Conservation (phyloP, 331 rosid species). For the Phaseolus coccineus region DNA sequence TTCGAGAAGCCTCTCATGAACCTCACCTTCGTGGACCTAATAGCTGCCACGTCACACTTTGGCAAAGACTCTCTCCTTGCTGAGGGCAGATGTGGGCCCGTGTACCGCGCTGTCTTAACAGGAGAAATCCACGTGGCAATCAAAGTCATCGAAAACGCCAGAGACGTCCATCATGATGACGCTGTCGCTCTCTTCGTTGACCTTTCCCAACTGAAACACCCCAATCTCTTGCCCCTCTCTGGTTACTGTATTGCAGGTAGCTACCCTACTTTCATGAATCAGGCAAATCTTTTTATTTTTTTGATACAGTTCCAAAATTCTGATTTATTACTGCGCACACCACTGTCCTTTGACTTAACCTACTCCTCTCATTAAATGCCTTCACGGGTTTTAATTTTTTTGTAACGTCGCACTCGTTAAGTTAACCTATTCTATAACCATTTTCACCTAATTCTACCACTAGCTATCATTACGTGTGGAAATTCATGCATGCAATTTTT, state of each 20-base stretch:
- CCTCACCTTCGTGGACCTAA: slow-evolving; percentile 79
- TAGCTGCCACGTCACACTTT: slow-evolving; percentile 95
- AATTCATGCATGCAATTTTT: slow-evolving; percentile 32
- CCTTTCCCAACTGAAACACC: slow-evolving; percentile 74
- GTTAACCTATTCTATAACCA: slow-evolving; percentile 1
- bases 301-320: slow-evolving; percentile 35
- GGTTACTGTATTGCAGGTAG: slow-evolving; percentile 98
- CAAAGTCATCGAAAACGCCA: slow-evolving; percentile 82
- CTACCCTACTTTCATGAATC: neutral
- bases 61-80: slow-evolving; percentile 91
- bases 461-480: slow-evolving; percentile 38
- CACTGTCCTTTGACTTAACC: slow-evolving; percentile 23
- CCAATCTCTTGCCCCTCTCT: slow-evolving; percentile 85
- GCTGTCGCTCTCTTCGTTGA: slow-evolving; percentile 69
- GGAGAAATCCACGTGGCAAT: slow-evolving; percentile 97
- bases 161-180: slow-evolving; percentile 61
- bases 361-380: slow-evolving; percentile 49
- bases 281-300: neutral
- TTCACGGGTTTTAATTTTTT: slow-evolving; percentile 50
- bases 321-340: neutral
- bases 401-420: too few species aligned
- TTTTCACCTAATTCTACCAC: slow-evolving; percentile 50
- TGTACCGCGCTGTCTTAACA: slow-evolving; percentile 79
- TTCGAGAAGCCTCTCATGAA: slow-evolving; percentile 95
- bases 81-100: slow-evolving; percentile 97